A percentile compares a stretch with the other conserved stretches of the same genome.
phyloP scores from a whole-genome alignment of 306 rosid species.

The Acacia confusa region DNA sequence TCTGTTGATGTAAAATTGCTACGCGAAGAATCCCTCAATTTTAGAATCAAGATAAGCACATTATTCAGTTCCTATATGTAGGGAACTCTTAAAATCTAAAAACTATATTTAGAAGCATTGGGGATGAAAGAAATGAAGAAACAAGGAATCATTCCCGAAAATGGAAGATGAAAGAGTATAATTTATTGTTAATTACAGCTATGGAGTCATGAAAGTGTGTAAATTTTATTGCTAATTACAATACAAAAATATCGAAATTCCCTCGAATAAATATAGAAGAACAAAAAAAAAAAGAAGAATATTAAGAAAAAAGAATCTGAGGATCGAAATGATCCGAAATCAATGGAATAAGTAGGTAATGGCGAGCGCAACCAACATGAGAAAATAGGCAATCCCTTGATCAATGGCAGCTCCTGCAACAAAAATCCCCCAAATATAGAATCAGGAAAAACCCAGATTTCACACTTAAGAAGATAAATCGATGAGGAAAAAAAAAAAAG shows the following conservation, averaged over 20 bases:
- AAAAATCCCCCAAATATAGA: neutral
- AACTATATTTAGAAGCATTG: conserved; percentile 4
- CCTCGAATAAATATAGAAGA: neutral
- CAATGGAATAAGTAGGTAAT: conserved; percentile 58
- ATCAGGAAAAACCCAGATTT: neutral
- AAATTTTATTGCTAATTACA: conserved; percentile 23
- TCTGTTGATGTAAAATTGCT: too few relatives aligned
- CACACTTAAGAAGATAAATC: neutral
- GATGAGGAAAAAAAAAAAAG: neutral
- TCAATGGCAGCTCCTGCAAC: conserved; percentile 56
- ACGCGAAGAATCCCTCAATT: too few relatives aligned
- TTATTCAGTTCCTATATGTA: too few relatives aligned
- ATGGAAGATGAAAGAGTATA: neutral
- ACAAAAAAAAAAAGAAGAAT: conserved; percentile 26
- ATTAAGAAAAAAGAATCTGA: neutral
- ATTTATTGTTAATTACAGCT: neutral
- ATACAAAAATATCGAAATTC: neutral
- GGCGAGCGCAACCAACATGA: conserved; percentile 59
- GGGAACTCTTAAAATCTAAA: too few relatives aligned
- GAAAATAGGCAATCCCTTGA: conserved; percentile 66
- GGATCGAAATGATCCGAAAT: conserved; percentile 13
- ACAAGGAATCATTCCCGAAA: neutral
- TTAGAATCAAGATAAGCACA: too few relatives aligned
- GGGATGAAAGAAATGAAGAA: neutral
- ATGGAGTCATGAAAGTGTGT: neutral